These are phyloP conservation scores for Hypoxylon rubiginosum DNA, from an alignment of 2,329 filamentous ascomycete species.

Conservation along the genomic window DNA sequence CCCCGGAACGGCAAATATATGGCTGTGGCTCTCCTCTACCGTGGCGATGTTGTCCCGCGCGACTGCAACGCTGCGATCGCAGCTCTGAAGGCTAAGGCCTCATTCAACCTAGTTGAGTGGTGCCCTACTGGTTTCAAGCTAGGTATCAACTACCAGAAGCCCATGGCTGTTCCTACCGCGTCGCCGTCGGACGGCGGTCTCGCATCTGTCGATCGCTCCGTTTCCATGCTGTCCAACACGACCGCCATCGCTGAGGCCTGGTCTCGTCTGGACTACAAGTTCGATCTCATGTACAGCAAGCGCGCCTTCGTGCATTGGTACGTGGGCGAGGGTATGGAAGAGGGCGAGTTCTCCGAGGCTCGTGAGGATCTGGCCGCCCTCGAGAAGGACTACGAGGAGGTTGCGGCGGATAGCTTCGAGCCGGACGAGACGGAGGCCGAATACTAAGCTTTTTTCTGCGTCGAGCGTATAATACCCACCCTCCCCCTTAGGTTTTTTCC, in stretches of 20 bases:
- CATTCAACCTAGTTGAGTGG: slow-evolving; percentile 82
- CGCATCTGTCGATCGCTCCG: slow-evolving; percentile 72
- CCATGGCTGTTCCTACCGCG: slow-evolving; percentile 67
- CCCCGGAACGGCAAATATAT: slow-evolving; percentile 83
- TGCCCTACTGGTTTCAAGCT: slow-evolving; percentile 83
- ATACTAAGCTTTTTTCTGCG: slow-evolving; percentile 73
- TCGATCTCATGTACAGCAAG: slow-evolving; percentile 84
- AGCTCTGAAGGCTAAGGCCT: slow-evolving; percentile 77
- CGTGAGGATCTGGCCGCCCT: slow-evolving; percentile 87
- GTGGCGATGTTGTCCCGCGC: slow-evolving; percentile 77
- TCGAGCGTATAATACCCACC: slow-evolving; percentile 47
- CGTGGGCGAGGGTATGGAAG: slow-evolving; percentile 92
- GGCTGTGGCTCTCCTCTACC: slow-evolving; percentile 79
- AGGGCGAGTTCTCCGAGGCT: slow-evolving; percentile 89
- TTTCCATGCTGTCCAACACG: slow-evolving; percentile 81
- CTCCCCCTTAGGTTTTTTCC: slow-evolving; percentile 29
- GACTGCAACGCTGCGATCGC: slow-evolving; percentile 77
- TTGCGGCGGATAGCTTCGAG: slow-evolving; percentile 78
- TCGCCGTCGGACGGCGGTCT: slow-evolving; percentile 69
- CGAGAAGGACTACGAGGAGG: slow-evolving; percentile 90
- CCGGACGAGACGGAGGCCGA: slow-evolving; percentile 76
- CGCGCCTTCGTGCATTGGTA: slow-evolving; percentile 84
- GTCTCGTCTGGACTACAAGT: slow-evolving; percentile 80
- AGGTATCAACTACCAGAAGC: slow-evolving; percentile 81
- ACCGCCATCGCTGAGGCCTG: slow-evolving; percentile 81